Conservation (phyloP, 2,329 filamentous ascomycete species). For the Trichoderma simmonsii region DNA sequence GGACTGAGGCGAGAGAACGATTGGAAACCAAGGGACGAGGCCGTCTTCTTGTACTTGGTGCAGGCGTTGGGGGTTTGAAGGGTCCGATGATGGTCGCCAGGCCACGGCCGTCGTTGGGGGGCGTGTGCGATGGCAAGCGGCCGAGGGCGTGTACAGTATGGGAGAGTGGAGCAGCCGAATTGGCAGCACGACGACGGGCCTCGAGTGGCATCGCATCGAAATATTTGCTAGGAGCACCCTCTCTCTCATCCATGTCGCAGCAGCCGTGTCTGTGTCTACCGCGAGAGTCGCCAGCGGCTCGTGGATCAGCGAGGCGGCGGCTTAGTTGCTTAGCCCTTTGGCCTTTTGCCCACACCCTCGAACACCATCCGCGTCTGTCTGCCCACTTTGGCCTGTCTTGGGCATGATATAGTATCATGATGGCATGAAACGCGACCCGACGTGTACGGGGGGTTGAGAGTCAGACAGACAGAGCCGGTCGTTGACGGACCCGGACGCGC, state of each 20-base stretch:
- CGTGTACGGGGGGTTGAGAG: not conserved
- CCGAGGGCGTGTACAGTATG: not conserved
- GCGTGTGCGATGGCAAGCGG: not conserved
- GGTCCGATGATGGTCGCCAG: conserved; percentile 9
- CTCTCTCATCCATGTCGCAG: not conserved
- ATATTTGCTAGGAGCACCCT: not conserved
- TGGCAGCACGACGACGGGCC: not conserved
- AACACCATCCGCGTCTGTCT: not conserved
- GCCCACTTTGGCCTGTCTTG: conserved; percentile 1
- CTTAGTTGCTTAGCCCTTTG: not conserved
- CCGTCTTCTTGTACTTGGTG: conserved; percentile 30
- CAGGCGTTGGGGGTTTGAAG: not conserved
- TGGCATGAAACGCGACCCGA: conserved; percentile 16
- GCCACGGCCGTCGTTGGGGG: not conserved
- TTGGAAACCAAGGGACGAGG: conserved; percentile 28
- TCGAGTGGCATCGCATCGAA: not conserved
- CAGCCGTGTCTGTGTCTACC: not conserved
- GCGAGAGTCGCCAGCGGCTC: conserved; percentile 16
- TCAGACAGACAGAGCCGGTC: no score
- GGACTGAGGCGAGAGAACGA: conserved; percentile 21
- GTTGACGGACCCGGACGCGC: not conserved
- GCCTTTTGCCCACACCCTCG: not conserved
- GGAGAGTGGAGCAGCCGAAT: not conserved
- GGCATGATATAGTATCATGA: not conserved
- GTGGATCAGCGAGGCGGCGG: conserved; percentile 19